Conservation (phyloP, 2,329 filamentous ascomycete species). For the Coniella vitis region DNA sequence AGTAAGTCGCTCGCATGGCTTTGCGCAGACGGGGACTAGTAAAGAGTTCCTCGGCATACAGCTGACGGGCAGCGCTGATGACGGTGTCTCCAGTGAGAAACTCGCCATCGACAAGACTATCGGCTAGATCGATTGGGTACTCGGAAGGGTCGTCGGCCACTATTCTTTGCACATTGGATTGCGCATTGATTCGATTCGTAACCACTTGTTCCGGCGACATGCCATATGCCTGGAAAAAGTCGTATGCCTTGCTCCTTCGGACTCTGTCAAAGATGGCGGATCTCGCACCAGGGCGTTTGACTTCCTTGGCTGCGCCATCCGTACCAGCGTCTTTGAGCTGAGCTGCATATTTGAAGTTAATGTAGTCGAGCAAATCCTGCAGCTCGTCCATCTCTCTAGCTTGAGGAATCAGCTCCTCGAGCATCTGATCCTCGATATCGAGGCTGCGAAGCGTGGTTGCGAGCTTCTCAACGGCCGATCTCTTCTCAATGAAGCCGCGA, state of each 20-base stretch:
- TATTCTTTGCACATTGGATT: conserved; percentile 60
- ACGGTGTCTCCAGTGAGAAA: conserved; percentile 72
- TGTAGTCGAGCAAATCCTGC: conserved; percentile 92
- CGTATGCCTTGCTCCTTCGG: conserved; percentile 70
- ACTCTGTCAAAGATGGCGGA: conserved; percentile 78
- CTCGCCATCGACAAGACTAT: conserved; percentile 64
- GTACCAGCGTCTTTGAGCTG: conserved; percentile 73
- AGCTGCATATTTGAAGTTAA: conserved; percentile 86
- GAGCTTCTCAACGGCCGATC: conserved; percentile 73
- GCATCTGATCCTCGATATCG: conserved; percentile 62
- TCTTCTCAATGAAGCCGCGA: conserved; percentile 84
- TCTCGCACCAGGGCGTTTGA: conserved; percentile 76
- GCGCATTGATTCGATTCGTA: conserved; percentile 65
- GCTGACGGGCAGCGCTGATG: conserved; percentile 70
- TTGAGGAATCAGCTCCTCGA: conserved; percentile 74
- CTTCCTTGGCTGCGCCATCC: conserved; percentile 56
- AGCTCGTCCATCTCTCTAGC: conserved; percentile 89
- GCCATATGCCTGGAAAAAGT: conserved; percentile 81
- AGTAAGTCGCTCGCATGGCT: conserved; percentile 76
- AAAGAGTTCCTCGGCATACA: conserved; percentile 87
- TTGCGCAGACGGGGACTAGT: conserved; percentile 85
- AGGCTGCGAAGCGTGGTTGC: conserved; percentile 64
- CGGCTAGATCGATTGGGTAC: conserved; percentile 80
- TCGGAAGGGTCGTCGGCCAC: conserved; percentile 79
- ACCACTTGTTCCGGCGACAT: conserved; percentile 85